Evolutionary conservation across 805 yeast species (phyloP).

Genomic region (Starmerella tilneyi): DNA sequence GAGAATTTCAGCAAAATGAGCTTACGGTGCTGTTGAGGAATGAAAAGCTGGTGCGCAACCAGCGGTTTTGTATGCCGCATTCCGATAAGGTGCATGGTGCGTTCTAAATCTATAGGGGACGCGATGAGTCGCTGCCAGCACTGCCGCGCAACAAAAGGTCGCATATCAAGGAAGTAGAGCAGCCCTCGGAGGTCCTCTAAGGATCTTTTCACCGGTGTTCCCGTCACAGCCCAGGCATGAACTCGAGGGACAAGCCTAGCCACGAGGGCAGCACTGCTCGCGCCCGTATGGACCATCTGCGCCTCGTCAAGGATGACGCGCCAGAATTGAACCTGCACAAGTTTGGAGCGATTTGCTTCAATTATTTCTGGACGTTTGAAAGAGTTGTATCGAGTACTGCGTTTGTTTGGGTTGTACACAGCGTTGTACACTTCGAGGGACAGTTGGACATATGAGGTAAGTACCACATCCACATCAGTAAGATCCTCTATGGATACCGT

Average conservation of each 20-base stretch:
- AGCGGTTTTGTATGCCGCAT: constrained; percentile 75
- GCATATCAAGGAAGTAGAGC: constrained; percentile 51
- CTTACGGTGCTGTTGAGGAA: constrained; percentile 70
- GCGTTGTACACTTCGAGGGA: constrained; percentile 72
- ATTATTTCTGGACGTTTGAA: neutral
- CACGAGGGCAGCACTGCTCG: constrained; percentile 67
- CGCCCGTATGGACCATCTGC: constrained; percentile 73
- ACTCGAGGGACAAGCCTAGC: constrained; percentile 69
- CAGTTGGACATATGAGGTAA: constrained; percentile 65
- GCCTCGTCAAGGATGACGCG: constrained; percentile 87
- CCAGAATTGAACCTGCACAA: constrained; percentile 77
- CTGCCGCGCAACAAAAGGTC: constrained; percentile 49
- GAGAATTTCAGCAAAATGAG: constrained; percentile 65
- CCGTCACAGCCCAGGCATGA: constrained; percentile 96
- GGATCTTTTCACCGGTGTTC: constrained; percentile 72
- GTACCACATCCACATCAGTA: constrained; percentile 59
- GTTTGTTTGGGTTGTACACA: constrained; percentile 48
- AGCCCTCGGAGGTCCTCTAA: constrained; percentile 62
- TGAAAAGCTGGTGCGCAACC: constrained; percentile 63
- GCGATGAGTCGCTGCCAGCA: constrained; percentile 36
- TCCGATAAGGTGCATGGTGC: constrained; percentile 46
- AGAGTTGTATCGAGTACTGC: constrained; percentile 29
- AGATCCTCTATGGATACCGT: constrained; percentile 44
- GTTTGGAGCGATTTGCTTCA: constrained; percentile 44
- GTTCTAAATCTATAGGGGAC: constrained; percentile 37